These are phyloP conservation scores for Phyllostachys edulis DNA, from an alignment of 176 grass and related monocot genomes.

Conservation along the genomic window DNA sequence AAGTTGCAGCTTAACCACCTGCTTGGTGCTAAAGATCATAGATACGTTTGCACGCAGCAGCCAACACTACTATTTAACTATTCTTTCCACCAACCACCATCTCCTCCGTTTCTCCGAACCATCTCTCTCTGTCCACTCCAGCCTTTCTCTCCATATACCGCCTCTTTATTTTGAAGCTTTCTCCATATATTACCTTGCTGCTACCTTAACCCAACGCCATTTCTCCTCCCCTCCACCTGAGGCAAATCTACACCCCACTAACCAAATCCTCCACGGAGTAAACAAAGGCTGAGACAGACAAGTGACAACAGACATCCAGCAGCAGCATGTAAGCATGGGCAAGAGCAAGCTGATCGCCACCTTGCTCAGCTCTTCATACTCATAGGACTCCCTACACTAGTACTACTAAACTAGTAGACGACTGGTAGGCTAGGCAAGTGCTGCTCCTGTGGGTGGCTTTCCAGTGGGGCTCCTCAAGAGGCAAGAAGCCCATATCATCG, in stretches of 20 bases:
- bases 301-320: background rate
- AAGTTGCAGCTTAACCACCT: no score
- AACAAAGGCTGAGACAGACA: background rate
- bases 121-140: no score
- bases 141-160: no score
- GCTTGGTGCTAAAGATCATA: no score
- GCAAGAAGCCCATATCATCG: background rate
- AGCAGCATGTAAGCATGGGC: background rate
- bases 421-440: background rate
- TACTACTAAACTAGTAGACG: background rate
- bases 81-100: background rate
- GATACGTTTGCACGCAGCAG: no score
- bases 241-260: conserved; percentile 28
- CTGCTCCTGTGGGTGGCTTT: conserved; percentile 30
- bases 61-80: no score
- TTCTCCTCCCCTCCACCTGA: background rate
- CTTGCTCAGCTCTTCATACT: background rate
- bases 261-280: conserved; percentile 18
- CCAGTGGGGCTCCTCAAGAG: conserved; percentile 11
- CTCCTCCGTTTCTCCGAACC: background rate
- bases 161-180: background rate
- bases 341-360: background rate
- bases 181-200: background rate
- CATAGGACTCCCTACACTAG: no score
- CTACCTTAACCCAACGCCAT: conserved; percentile 9